Evolutionary conservation across 768 basidiomycete genomes (phyloP), one percentile per base, ranked within the genome.

Genomic region (Ramaria sp.): DNA sequence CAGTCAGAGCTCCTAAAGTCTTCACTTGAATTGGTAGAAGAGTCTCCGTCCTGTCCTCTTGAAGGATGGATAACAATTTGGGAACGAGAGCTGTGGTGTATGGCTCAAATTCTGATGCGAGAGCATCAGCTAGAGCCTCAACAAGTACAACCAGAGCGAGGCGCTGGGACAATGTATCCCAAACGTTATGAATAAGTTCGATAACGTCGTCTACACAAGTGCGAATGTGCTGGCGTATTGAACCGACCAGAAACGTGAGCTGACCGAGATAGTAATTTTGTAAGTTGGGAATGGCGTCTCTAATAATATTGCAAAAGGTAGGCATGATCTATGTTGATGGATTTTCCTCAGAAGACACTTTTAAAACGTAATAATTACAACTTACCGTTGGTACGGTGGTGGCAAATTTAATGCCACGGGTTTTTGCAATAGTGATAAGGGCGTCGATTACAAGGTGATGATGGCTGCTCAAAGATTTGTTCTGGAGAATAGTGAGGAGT

Each of bases 341-440:
- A 37, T 37, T 16, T 37, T 8, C 16, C 8, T 37, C 36, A 37
- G 36, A 12, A 55, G 8, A 24, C 52, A 50, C 15, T 37, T 16
- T 27, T n/a, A 28, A 42, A 22, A 48, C 20, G n/a, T 9, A 10
- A 37, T 12, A 67, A 50, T 24, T 27, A 16, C 12, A n/a, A 52
- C 66, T 48, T 64, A 91, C 91, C 74, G 96, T 93, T 38, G 95
- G 89, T 22, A 99, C 70, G 69, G 96, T 97, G 1, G 88, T 80
- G 15, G 95, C 93, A 66, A 92, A 96, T 74, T 93, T 92, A 64
- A 97, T 70, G 10, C 95, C 93, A 64, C 98, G 93, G 0, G 92
- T 96, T 68, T 94, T 93, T 78, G 97, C 98, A 58, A 99, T 98
- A 44, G 91, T 85, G 88, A 98, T 96, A 61, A 99, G 86, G 1